Percentiles rank a stretch among this genome's conserved stretches.
Conservation (phyloP, 352 stramenopile genomes). For the Phytophthora litchii region DNA sequence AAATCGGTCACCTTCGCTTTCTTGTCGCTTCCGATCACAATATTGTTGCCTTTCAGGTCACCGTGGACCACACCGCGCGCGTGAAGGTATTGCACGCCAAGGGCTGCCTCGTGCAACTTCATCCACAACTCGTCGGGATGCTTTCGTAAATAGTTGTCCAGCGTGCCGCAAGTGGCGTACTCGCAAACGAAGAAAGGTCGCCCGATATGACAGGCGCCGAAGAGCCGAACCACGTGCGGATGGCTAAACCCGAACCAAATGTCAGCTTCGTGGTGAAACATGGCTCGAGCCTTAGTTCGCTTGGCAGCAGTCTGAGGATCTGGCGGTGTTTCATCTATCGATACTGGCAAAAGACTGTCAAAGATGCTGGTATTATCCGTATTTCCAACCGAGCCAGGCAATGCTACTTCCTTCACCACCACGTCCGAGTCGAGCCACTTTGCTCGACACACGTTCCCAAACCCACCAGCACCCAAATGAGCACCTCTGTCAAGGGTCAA, state of each 20-base stretch:
- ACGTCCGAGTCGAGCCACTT: constrained; percentile 22
- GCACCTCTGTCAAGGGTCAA: constrained; percentile 5
- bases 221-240: background rate
- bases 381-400: background rate
- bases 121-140: background rate
- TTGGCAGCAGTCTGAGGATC: too few relatives aligned
- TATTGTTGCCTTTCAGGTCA: background rate
- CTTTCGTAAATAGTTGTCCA: constrained; percentile 1
- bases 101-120: constrained; percentile 1
- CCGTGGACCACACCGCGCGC: background rate
- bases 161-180: background rate
- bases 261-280: background rate
- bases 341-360: background rate
- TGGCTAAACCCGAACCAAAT: constrained; percentile 3
- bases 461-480: constrained; percentile 5
- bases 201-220: background rate
- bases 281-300: too few relatives aligned
- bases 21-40: background rate
- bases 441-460: constrained; percentile 4
- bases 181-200: background rate
- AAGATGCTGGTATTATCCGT: background rate
- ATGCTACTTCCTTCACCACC: constrained; percentile 8
- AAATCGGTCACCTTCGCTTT: background rate
- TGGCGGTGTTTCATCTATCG: too few relatives aligned
- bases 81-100: constrained; percentile 1